A percentile compares a stretch with the other conserved stretches of the same genome.
Conservation (phyloP, 1,284 basidiomycete species). For the Fomes fomentarius region DNA sequence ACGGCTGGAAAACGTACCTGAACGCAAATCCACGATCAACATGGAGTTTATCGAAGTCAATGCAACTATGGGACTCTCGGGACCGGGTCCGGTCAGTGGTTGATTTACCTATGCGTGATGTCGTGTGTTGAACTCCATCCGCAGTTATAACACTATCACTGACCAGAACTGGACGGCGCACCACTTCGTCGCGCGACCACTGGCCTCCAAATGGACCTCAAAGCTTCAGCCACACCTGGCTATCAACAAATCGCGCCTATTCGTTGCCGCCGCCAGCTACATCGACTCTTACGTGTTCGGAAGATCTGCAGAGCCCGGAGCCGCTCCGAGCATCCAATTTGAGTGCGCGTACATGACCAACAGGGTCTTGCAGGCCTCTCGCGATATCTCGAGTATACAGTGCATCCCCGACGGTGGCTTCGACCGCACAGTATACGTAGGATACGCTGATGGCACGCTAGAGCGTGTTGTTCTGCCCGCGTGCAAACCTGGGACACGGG, state of each 20-base stretch:
- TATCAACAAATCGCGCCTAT: constrained; percentile 55
- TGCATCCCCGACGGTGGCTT: constrained; percentile 51
- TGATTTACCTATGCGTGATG: background rate
- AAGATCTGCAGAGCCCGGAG: constrained; percentile 27
- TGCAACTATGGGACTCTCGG: constrained; percentile 49
- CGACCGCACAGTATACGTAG: constrained; percentile 57
- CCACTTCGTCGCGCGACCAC: constrained; percentile 65
- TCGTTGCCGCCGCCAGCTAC: constrained; percentile 65
- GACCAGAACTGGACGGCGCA: constrained; percentile 58
- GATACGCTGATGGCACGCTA: constrained; percentile 62
- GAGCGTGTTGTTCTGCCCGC: constrained; percentile 48
- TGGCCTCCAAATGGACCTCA: constrained; percentile 63
- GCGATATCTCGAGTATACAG: constrained; percentile 56
- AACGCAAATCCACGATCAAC: constrained; percentile 54
- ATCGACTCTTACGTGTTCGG: constrained; percentile 63
- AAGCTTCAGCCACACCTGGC: constrained; percentile 65
- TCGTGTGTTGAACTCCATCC: background rate
- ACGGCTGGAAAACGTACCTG: constrained; percentile 62
- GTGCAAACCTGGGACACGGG: constrained; percentile 24
- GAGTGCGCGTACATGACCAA: constrained; percentile 54
- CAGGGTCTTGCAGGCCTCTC: constrained; percentile 37
- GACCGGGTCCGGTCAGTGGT: constrained; percentile 40
- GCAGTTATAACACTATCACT: constrained; percentile 53
- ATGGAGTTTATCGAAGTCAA: constrained; percentile 50
- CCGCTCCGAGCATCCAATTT: constrained; percentile 47